phyloP scores from a whole-genome alignment of 83 land plant species.

The Thuja plicata region DNA sequence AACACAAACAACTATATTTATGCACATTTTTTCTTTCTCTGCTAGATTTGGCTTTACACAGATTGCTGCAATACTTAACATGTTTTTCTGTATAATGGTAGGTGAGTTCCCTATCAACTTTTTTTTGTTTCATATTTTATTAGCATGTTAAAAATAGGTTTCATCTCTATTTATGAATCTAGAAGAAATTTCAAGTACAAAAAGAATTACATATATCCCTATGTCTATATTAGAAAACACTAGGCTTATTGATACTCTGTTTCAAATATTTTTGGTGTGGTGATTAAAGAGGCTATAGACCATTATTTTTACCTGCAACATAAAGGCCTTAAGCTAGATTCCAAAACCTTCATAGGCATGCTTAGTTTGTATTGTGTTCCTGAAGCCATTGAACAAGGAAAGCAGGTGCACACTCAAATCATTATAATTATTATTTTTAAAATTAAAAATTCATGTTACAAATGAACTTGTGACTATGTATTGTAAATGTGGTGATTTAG shows the following conservation, averaged over 20 bases:
- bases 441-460: too few species aligned
- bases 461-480: too few species aligned
- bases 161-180: background rate
- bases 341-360: too few species aligned
- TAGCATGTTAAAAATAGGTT: background rate
- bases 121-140: background rate
- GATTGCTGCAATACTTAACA: conserved; percentile 67
- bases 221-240: background rate
- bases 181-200: background rate
- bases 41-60: conserved; percentile 84
- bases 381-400: too few species aligned
- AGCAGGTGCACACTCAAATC: too few species aligned
- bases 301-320: too few species aligned
- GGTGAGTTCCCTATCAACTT: conserved; percentile 27
- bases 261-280: background rate
- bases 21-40: conserved; percentile 80
- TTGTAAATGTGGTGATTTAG: too few species aligned
- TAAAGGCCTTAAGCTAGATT: too few species aligned
- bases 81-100: conserved; percentile 79
- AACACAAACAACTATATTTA: conserved; percentile 51
- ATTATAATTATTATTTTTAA: too few species aligned
- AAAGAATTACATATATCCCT: background rate
- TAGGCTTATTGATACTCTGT: background rate
- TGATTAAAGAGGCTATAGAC: too few species aligned
- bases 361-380: too few species aligned